Evolutionary conservation across 2,329 filamentous ascomycete genomes (phyloP).

Genomic region (Passalora sequoiae): DNA sequence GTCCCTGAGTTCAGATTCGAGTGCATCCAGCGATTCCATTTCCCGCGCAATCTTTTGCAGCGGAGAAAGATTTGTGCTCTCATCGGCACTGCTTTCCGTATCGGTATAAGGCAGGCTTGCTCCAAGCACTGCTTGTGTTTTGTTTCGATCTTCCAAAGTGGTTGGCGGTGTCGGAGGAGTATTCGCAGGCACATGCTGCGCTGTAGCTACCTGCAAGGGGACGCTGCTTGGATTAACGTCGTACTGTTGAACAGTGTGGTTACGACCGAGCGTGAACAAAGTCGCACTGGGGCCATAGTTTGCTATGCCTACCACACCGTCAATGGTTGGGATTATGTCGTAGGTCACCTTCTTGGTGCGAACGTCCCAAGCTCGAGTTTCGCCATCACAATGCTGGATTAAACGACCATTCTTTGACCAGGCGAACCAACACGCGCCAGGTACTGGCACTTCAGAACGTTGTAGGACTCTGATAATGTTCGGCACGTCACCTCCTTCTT

Average conservation of each 20-base stretch:
- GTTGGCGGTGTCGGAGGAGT: slow-evolving; percentile 78
- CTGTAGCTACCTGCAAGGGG: slow-evolving; percentile 73
- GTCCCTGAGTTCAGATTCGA: slow-evolving; percentile 49
- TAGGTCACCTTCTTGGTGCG: slow-evolving; percentile 94
- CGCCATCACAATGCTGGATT: slow-evolving; percentile 81
- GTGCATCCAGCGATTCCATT: slow-evolving; percentile 58
- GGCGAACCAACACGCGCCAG: slow-evolving; percentile 88
- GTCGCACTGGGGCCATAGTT: slow-evolving; percentile 87
- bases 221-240: slow-evolving; percentile 70
- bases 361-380: slow-evolving; percentile 95
- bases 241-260: slow-evolving; percentile 90
- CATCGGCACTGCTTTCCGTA: slow-evolving; percentile 71
- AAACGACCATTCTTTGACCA: slow-evolving; percentile 99
- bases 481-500: slow-evolving; percentile 65
- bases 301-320: slow-evolving; percentile 74
- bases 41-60: slow-evolving; percentile 70
- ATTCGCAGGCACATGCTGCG: slow-evolving; percentile 76
- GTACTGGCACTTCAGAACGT: slow-evolving; percentile 65
- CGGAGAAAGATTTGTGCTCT: slow-evolving; percentile 58
- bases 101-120: slow-evolving; percentile 36
- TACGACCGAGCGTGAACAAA: slow-evolving; percentile 82
- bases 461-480: slow-evolving; percentile 86
- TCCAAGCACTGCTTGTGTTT: slow-evolving; percentile 34
- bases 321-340: slow-evolving; percentile 78
- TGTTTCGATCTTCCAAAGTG: slow-evolving; percentile 66